Evolutionary conservation across 768 basidiomycete genomes (phyloP).

Genomic region (Auricularia sp.): DNA sequence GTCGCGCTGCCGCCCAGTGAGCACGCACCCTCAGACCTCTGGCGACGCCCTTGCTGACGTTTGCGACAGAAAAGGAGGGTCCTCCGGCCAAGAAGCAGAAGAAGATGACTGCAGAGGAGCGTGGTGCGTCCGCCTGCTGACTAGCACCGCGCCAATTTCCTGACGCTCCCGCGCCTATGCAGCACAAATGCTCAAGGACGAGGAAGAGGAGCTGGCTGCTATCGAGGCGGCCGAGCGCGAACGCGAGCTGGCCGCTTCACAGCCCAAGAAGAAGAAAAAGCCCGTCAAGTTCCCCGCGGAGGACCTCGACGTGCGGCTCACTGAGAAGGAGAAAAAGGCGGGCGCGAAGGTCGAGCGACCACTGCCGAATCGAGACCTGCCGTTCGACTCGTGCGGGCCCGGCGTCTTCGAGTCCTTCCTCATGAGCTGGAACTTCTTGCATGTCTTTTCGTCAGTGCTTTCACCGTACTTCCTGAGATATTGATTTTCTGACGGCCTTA

Average conservation of each 20-base stretch:
- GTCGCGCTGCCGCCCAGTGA: slow-evolving; percentile 20
- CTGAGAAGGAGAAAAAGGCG: slow-evolving; percentile 75
- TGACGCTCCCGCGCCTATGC: neutral
- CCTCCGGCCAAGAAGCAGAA: slow-evolving; percentile 75
- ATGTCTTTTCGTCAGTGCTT: slow-evolving; percentile 75
- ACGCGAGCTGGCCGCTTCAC: slow-evolving; percentile 57
- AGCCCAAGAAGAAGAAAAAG: slow-evolving; percentile 67
- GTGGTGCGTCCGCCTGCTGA: slow-evolving; percentile 34
- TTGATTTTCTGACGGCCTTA: neutral
- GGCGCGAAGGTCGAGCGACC: slow-evolving; percentile 64
- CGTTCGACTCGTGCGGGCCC: slow-evolving; percentile 47
- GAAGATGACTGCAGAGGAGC: slow-evolving; percentile 64
- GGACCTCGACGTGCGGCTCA: slow-evolving; percentile 72
- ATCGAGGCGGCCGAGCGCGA: slow-evolving; percentile 59
- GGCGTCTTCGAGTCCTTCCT: slow-evolving; percentile 72
- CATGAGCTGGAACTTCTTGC: slow-evolving; percentile 89
- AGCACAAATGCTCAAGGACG: slow-evolving; percentile 25
- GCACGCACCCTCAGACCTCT: neutral
- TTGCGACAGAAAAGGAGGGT: slow-evolving; percentile 62
- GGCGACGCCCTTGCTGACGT: neutral
- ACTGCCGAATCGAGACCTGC: slow-evolving; percentile 39
- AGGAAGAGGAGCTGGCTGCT: slow-evolving; percentile 61
- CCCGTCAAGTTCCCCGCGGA: slow-evolving; percentile 89
- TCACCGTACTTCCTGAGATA: neutral
- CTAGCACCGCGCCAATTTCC: slow-evolving; percentile 4